phyloP scores from a whole-genome alignment of 1,284 basidiomycete species.

The Exobasidium rhododendri region DNA sequence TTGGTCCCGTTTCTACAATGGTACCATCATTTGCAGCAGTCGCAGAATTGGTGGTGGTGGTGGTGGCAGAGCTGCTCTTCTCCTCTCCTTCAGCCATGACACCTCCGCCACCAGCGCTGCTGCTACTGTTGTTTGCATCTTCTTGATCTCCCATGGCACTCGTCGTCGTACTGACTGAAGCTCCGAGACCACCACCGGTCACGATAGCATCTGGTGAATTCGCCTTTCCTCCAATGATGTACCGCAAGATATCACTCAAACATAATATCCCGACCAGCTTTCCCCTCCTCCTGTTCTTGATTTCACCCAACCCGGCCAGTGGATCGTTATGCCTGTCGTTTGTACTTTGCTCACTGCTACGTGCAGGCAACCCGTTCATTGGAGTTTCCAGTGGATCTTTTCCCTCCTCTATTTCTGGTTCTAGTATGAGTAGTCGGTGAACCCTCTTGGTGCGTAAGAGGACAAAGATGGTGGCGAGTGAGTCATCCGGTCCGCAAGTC shows the following conservation, averaged over 20 bases:
- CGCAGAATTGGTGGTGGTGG: not conserved
- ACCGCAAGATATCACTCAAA: constrained; percentile 43
- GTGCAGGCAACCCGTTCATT: not conserved
- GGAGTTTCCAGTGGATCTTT: not conserved
- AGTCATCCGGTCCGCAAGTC: constrained; percentile 88
- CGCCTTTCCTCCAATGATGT: constrained; percentile 40
- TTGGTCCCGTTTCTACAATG: not conserved
- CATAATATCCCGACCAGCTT: constrained; percentile 49
- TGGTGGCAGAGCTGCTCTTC: not conserved
- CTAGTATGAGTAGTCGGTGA: constrained; percentile 66
- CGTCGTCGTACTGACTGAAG: not conserved
- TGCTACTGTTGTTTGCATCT: not conserved
- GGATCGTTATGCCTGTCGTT: constrained; percentile 27
- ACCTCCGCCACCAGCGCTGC: not conserved
- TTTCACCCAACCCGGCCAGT: constrained; percentile 22
- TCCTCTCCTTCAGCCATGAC: not conserved
- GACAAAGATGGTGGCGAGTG: constrained; percentile 84
- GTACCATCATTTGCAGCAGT: not conserved
- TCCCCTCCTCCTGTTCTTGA: constrained; percentile 17
- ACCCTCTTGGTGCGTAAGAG: constrained; percentile 89
- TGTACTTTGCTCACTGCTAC: not conserved
- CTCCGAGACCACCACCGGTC: not conserved
- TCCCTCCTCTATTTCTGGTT: constrained; percentile 21
- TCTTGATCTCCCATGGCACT: not conserved
- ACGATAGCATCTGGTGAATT: not conserved